Evolutionary conservation across 352 stramenopile genomes (phyloP).

Genomic region (Phytophthora cactorum): DNA sequence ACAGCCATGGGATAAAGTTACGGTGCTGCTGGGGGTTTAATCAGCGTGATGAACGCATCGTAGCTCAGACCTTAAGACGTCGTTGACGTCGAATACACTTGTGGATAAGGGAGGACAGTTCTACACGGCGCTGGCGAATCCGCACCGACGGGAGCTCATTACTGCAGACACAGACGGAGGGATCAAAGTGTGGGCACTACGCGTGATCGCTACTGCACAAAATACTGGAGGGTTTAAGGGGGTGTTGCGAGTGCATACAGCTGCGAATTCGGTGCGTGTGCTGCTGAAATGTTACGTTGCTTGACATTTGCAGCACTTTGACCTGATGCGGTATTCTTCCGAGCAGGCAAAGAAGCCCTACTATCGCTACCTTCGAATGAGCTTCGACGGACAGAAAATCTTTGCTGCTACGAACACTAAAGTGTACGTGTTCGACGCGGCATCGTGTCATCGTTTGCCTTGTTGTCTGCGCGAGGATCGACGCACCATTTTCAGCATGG

Average conservation of each 20-base stretch:
- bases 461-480: constrained; percentile 29
- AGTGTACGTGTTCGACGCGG: constrained; percentile 46
- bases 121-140: constrained; percentile 47
- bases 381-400: constrained; percentile 36
- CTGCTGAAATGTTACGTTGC: not conserved
- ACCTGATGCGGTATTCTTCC: not conserved
- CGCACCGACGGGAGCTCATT: constrained; percentile 48
- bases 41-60: not conserved
- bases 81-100: constrained; percentile 38
- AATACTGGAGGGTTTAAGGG: constrained; percentile 47
- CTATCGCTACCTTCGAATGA: constrained; percentile 45
- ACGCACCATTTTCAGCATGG: constrained; percentile 40
- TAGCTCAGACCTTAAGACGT: constrained; percentile 52
- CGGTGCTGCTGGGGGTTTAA: not conserved
- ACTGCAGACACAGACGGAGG: constrained; percentile 58
- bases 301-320: not conserved
- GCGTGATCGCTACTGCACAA: constrained; percentile 26
- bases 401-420: constrained; percentile 39
- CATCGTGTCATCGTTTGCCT: constrained; percentile 38
- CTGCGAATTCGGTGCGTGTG: constrained; percentile 32
- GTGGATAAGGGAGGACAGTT: constrained; percentile 36
- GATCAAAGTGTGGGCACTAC: constrained; percentile 60
- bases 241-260: constrained; percentile 60
- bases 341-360: constrained; percentile 38
- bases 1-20: not conserved